Evolutionary conservation across 306 rosid species (phyloP).

Genomic region (Vigna hirtella): DNA sequence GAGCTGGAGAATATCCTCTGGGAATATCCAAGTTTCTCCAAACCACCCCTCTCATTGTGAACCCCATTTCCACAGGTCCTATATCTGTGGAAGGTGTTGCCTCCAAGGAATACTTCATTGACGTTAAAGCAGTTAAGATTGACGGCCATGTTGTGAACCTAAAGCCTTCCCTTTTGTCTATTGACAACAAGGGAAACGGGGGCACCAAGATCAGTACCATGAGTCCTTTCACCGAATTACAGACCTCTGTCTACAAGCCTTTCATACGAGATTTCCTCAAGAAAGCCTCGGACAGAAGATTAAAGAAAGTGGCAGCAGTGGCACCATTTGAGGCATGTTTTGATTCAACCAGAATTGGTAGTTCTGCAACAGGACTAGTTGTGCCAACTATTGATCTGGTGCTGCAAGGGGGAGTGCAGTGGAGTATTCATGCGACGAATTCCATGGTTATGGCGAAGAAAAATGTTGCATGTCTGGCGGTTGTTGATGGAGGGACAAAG

Average conservation of each 20-base stretch:
- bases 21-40: slow-evolving; percentile 5
- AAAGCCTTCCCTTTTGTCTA: slow-evolving; percentile 35
- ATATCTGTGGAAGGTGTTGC: neutral
- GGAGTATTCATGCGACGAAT: slow-evolving; percentile 45
- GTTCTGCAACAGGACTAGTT: neutral
- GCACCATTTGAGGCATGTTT: slow-evolving; percentile 50
- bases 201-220: slow-evolving; percentile 41
- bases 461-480: slow-evolving; percentile 44
- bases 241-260: slow-evolving; percentile 36
- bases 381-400: slow-evolving; percentile 48
- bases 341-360: slow-evolving; percentile 15
- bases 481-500: slow-evolving; percentile 47
- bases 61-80: neutral
- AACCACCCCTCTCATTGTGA: slow-evolving; percentile 35
- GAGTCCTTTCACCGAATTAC: slow-evolving; percentile 32
- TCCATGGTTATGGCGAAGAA: slow-evolving; percentile 39
- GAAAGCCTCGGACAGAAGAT: slow-evolving; percentile 36
- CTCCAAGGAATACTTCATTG: slow-evolving; percentile 34
- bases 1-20: neutral
- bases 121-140: slow-evolving; percentile 39
- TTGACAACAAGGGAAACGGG: slow-evolving; percentile 37
- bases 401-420: slow-evolving; percentile 32
- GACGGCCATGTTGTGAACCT: slow-evolving; percentile 36
- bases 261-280: slow-evolving; percentile 41
- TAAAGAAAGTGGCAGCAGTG: slow-evolving; percentile 43